These are phyloP conservation scores for Pestalotiopsis sp. DNA, from an alignment of 2,329 filamentous ascomycete species.

Conservation along the genomic window DNA sequence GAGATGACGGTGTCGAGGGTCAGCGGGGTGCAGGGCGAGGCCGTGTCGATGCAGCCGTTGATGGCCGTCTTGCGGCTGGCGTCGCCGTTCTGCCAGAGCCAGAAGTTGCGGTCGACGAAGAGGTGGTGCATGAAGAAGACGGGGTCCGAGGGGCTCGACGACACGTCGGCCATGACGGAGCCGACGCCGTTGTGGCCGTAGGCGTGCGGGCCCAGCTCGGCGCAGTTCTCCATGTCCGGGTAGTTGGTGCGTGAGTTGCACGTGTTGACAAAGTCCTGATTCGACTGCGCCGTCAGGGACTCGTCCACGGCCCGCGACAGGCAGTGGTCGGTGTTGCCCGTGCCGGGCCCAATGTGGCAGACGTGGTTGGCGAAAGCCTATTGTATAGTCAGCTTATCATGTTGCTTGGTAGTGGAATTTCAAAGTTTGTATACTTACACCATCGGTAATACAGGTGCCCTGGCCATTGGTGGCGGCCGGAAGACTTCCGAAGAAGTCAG, in stretches of 20 bases:
- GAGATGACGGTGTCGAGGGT: conserved; percentile 12
- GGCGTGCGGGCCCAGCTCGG: conserved; percentile 27
- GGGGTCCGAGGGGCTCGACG: conserved; percentile 33
- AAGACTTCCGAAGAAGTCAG: conserved; percentile 32
- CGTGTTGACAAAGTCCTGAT: conserved; percentile 17
- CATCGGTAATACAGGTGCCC: conserved; percentile 29
- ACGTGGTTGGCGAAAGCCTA: conserved; percentile 26
- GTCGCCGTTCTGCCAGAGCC: conserved; percentile 16
- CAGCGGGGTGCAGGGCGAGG: conserved; percentile 23
- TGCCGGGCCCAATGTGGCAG: conserved; percentile 19
- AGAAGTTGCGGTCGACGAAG: conserved; percentile 22
- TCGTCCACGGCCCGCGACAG: conserved; percentile 35
- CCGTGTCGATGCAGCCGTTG: conserved; percentile 19
- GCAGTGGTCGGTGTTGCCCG: conserved; percentile 25
- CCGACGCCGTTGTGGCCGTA: conserved; percentile 37
- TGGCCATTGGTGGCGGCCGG: conserved; percentile 24
- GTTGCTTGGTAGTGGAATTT: too few relatives aligned
- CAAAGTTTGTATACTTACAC: conserved; percentile 21
- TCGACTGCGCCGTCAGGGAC: conserved; percentile 16
- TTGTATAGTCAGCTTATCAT: neutral
- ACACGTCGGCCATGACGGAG: conserved; percentile 34
- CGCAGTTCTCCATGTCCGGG: conserved; percentile 18
- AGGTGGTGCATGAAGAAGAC: conserved; percentile 38
- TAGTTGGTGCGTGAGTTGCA: conserved; percentile 16
- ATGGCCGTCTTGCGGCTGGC: conserved; percentile 7